These are phyloP conservation scores for Gamarada debralockiae DNA, from an alignment of 495 filamentous ascomycete species.

Conservation along the genomic window DNA sequence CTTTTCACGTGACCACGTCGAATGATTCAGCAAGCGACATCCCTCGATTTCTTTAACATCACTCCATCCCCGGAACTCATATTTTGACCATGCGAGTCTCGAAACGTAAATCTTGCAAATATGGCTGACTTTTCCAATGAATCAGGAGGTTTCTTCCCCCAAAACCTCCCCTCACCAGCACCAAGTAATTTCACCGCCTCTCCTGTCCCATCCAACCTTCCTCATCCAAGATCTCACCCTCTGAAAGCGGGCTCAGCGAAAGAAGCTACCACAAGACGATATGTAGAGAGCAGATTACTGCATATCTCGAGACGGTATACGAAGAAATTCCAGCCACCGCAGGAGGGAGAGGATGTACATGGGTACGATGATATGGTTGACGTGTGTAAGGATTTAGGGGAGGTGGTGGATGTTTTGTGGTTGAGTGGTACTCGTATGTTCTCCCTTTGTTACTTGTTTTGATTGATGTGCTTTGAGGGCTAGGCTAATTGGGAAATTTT, in stretches of 20 bases:
- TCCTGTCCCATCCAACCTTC: conserved; percentile 35
- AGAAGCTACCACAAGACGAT: conserved; percentile 69
- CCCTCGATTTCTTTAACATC: background rate
- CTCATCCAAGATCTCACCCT: conserved; percentile 59
- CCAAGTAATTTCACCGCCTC: conserved; percentile 15
- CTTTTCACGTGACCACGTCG: background rate
- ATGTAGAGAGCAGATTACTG: conserved; percentile 59
- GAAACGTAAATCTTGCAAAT: background rate
- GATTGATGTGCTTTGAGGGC: background rate
- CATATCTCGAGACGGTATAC: conserved; percentile 66
- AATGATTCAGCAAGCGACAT: background rate
- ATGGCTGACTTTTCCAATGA: conserved; percentile 15
- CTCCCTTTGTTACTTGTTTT: background rate
- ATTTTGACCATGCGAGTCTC: too few relatives aligned
- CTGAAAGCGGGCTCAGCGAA: conserved; percentile 68
- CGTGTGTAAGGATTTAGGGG: conserved; percentile 65
- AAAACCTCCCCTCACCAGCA: conserved; percentile 20
- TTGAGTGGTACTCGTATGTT: conserved; percentile 73
- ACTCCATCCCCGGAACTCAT: background rate
- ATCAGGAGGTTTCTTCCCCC: conserved; percentile 19
- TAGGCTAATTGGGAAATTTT: conserved; percentile 5
- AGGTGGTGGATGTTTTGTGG: conserved; percentile 75
- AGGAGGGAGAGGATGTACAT: conserved; percentile 40
- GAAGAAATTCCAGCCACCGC: conserved; percentile 62
- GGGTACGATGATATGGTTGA: conserved; percentile 67